A percentile compares a stretch with the other conserved stretches of the same genome.
Evolutionary conservation across 164 flowering plant genomes (phyloP).

Genomic region (Platanus orientalis): DNA sequence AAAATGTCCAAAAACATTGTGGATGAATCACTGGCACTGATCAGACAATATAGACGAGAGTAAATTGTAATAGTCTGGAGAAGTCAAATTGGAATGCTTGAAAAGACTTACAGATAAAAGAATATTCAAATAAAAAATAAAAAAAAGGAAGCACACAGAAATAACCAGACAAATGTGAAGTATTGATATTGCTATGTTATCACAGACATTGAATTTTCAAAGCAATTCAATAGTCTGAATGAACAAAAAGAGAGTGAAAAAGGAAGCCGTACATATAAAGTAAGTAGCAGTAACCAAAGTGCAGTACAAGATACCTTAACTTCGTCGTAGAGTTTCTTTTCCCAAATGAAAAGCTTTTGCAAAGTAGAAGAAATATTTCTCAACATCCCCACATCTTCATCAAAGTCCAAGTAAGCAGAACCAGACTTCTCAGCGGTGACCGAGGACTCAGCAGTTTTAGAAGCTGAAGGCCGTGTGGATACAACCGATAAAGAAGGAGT

Average conservation of each 20-base stretch:
- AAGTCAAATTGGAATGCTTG: not conserved
- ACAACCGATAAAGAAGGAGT: conserved; percentile 13
- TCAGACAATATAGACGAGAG: too few species aligned
- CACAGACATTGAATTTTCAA: not conserved
- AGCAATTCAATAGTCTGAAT: not conserved
- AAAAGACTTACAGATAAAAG: not conserved
- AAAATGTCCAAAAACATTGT: not conserved
- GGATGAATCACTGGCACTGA: not conserved
- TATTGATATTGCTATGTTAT: not conserved
- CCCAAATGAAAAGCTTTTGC: conserved; percentile 85
- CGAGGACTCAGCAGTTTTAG: conserved; percentile 39
- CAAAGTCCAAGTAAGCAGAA: conserved; percentile 31
- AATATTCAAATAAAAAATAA: not conserved
- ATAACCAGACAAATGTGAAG: not conserved
- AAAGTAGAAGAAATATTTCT: conserved; percentile 70
- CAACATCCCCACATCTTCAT: conserved; percentile 41
- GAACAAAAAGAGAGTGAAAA: not conserved
- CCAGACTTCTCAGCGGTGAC: conserved; percentile 29
- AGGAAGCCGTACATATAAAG: not conserved
- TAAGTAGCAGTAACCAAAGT: not conserved
- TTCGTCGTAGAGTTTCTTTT: conserved; percentile 89
- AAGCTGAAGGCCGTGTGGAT: conserved; percentile 63
- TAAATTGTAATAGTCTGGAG: not conserved
- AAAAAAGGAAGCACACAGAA: not conserved
- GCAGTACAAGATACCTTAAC: conserved; percentile 69